Evolutionary conservation across 768 basidiomycete species (phyloP).

Genomic region (Tubosaeta sp.): DNA sequence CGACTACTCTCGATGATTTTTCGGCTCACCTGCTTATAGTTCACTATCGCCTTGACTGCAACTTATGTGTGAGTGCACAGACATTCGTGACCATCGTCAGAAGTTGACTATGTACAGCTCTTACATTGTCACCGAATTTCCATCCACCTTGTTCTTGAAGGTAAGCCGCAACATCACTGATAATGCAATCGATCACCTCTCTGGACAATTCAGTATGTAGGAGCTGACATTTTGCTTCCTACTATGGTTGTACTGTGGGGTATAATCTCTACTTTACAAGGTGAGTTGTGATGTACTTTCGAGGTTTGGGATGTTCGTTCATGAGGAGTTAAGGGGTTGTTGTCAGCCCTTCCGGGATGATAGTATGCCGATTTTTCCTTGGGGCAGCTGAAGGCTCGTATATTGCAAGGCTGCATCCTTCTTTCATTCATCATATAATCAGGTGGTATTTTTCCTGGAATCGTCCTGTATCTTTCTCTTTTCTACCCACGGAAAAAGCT

Average conservation of each 20-base stretch:
- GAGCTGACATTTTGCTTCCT: constrained; percentile 57
- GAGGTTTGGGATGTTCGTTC: neutral
- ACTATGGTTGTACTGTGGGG: constrained; percentile 64
- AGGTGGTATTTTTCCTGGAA: constrained; percentile 57
- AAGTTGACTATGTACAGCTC: constrained; percentile 25
- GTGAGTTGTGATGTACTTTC: constrained; percentile 20
- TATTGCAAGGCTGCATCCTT: neutral
- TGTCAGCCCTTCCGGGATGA: constrained; percentile 48
- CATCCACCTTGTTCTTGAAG: constrained; percentile 56
- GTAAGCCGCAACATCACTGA: constrained; percentile 10
- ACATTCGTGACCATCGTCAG: neutral
- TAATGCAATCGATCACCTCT: neutral
- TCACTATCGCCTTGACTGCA: constrained; percentile 30
- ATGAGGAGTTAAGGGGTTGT: constrained; percentile 36
- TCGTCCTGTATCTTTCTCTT: constrained; percentile 53
- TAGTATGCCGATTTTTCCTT: constrained; percentile 43
- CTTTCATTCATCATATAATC: constrained; percentile 1
- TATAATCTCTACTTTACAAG: constrained; percentile 55
- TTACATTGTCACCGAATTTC: constrained; percentile 54
- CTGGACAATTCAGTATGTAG: constrained; percentile 26
- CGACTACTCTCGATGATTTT: too few relatives aligned
- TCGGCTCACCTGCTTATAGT: constrained; percentile 18
- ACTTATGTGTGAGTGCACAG: constrained; percentile 20
- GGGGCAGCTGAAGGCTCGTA: constrained; percentile 56
- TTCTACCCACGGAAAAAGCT: constrained; percentile 35